Evolutionary conservation across 208 protist genomes (phyloP).

Genomic region (Wallacemonas collosoma): DNA sequence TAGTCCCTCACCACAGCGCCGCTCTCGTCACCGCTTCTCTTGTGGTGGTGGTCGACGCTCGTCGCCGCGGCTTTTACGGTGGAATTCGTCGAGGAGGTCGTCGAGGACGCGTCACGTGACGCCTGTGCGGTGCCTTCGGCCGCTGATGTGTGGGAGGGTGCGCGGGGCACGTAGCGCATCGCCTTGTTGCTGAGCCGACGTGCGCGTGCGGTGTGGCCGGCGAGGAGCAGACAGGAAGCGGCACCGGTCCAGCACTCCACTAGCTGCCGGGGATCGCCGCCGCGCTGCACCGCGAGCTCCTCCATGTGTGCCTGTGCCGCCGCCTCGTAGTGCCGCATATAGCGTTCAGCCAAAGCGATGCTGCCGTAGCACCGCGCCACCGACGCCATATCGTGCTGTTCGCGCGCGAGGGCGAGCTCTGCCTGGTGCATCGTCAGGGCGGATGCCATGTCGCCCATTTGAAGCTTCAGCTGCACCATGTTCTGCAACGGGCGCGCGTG

Average conservation of each 20-base stretch:
- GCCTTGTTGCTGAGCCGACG: slow-evolving; percentile 17
- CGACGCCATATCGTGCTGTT: slow-evolving; percentile 36
- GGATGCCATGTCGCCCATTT: slow-evolving; percentile 49
- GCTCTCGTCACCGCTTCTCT: neutral
- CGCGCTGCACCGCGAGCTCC: slow-evolving; percentile 33
- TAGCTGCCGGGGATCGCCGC: slow-evolving; percentile 42
- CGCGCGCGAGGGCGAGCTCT: slow-evolving; percentile 45
- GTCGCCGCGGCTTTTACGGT: slow-evolving; percentile 24
- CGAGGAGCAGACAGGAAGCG: slow-evolving; percentile 34
- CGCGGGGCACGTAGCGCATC: slow-evolving; percentile 1
- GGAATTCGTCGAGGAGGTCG: slow-evolving; percentile 1
- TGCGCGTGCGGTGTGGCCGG: slow-evolving; percentile 40
- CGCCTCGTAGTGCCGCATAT: slow-evolving; percentile 38
- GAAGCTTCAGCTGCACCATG: slow-evolving; percentile 53
- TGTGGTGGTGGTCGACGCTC: slow-evolving; percentile 11
- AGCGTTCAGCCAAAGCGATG: slow-evolving; percentile 48
- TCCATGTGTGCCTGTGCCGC: slow-evolving; percentile 46
- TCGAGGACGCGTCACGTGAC: neutral
- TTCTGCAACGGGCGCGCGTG: slow-evolving; percentile 53
- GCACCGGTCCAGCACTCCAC: slow-evolving; percentile 57
- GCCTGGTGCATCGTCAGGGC: slow-evolving; percentile 41
- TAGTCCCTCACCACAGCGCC: slow-evolving; percentile 11
- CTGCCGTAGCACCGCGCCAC: slow-evolving; percentile 41
- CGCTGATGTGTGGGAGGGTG: neutral
- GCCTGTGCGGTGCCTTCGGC: neutral